Evolutionary conservation across 2,329 filamentous ascomycete species (phyloP).

Genomic region (Cladobotryum mycophilum): DNA sequence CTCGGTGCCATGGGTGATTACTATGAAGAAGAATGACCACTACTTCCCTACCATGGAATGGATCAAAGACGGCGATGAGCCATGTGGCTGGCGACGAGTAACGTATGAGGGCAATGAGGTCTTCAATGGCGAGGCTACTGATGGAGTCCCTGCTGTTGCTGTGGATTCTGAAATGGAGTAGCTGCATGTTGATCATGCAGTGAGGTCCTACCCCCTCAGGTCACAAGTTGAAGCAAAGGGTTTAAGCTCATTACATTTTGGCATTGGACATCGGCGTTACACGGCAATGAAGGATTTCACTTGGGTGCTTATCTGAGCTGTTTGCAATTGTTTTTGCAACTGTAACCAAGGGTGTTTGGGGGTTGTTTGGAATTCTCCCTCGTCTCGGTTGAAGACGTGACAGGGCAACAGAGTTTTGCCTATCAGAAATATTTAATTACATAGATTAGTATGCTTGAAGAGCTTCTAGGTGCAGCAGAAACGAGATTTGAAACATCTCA

Average conservation of each 20-base stretch:
- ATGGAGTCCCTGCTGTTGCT: slow-evolving; percentile 38
- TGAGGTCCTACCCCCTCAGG: background rate
- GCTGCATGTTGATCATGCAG: background rate
- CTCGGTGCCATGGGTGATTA: slow-evolving; percentile 98
- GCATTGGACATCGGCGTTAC: slow-evolving; percentile 26
- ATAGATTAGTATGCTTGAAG: too few relatives aligned
- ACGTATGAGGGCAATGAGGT: slow-evolving; percentile 53
- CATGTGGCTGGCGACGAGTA: slow-evolving; percentile 56
- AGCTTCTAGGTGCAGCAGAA: too few relatives aligned
- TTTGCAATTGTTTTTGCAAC: slow-evolving; percentile 8
- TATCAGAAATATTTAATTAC: too few relatives aligned
- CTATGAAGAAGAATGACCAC: slow-evolving; percentile 99
- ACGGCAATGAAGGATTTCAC: slow-evolving; percentile 30
- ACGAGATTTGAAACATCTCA: too few relatives aligned
- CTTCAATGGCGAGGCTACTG: slow-evolving; percentile 48
- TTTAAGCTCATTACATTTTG: slow-evolving; percentile 9
- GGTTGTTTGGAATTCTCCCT: background rate
- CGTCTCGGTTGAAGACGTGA: too few relatives aligned
- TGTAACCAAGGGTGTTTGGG: slow-evolving; percentile 5
- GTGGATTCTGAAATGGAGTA: slow-evolving; percentile 41
- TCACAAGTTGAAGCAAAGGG: too few relatives aligned
- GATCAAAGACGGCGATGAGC: slow-evolving; percentile 55
- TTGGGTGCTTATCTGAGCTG: slow-evolving; percentile 27
- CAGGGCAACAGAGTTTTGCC: too few relatives aligned
- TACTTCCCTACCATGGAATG: slow-evolving; percentile 73